Base-by-base conservation (phyloP, 2,329 filamentous ascomycete genomes). In the Endothia cerciana region DNA sequence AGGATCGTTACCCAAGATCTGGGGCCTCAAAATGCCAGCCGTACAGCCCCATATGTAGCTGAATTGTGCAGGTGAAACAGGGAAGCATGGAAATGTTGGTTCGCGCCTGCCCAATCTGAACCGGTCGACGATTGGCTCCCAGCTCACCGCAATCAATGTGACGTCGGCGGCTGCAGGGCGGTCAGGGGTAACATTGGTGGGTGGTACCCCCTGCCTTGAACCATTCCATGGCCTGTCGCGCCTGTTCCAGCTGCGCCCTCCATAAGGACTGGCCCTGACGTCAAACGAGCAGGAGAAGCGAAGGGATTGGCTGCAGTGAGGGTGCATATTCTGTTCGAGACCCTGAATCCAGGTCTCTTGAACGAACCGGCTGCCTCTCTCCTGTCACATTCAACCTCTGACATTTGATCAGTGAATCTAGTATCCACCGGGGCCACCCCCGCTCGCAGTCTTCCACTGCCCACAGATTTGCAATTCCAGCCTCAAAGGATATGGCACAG, bases 141-240 rank as follows among this genome's bases (percentile, higher is more conserved):
- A 57, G 63, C 40, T 53, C 53, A 53, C 55, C 59, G 41, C 56
- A 49, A 45, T 30, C 53, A 45, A 11, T 25, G 25, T 65, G 63
- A 65, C 63, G 61, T 65, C 63, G 61, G 59, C 55, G 63, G 63
- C 58, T 62, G 47, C 58, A 64, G 58, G 63, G 53, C 28, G 57
- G 30, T 43, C 40, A 25, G 41, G 38, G 22, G 56, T 15, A 43
- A 30, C 10, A 41, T 56, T 56, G 60, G 58, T 55, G 57, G 53
- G 30, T 28, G 47, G 47, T 11, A 5, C 59, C 36, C 17, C 15
- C 7, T 36, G 19, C 28, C 28, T 17, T 33, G 25, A 8, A 33
- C 41, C 22, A 38, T 33, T 15, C 41, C 53, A 33, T 15, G 33
- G 30, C 53, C 8, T 56, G 15, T 22, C 22, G 33, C 28, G 53